Percentiles rank a stretch among this genome's conserved stretches.
Evolutionary conservation across 352 stramenopile genomes (phyloP).

Genomic region (Phytophthora agathidicida): DNA sequence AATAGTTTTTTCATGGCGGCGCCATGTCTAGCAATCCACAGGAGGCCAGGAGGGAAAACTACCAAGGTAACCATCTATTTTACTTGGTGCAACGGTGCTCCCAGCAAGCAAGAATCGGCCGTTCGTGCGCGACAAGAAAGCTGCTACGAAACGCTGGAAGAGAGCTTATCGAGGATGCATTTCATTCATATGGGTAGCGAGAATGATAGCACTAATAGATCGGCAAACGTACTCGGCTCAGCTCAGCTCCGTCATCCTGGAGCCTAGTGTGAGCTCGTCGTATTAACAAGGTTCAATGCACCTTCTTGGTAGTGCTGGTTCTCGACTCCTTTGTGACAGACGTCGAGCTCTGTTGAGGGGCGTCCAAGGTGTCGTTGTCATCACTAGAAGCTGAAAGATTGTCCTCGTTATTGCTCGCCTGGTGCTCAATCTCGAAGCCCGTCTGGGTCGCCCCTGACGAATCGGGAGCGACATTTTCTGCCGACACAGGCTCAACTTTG

Average conservation of each 20-base stretch:
- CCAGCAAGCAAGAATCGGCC: not conserved
- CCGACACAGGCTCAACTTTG: conserved; percentile 6
- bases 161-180: conserved; percentile 10
- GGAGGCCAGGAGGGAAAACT: not conserved
- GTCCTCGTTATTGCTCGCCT: conserved; percentile 3
- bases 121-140: not conserved
- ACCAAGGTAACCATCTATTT: conserved; percentile 6
- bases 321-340: conserved; percentile 10
- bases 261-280: not conserved
- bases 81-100: conserved; percentile 3
- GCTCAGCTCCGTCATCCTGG: conserved; percentile 4
- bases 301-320: conserved; percentile 18
- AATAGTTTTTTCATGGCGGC: too few relatives aligned
- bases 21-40: too few relatives aligned
- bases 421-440: conserved; percentile 8
- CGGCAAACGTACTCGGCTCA: conserved; percentile 7
- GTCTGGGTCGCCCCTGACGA: not conserved
- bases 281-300: conserved; percentile 17
- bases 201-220: conserved; percentile 22
- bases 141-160: not conserved
- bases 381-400: conserved; percentile 1
- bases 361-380: not conserved
- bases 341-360: not conserved
- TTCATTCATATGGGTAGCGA: conserved; percentile 28
- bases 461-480: not conserved